Evolutionary conservation across 2,329 filamentous ascomycete species (phyloP).

Genomic region (Colletotrichum neosansevieriae): DNA sequence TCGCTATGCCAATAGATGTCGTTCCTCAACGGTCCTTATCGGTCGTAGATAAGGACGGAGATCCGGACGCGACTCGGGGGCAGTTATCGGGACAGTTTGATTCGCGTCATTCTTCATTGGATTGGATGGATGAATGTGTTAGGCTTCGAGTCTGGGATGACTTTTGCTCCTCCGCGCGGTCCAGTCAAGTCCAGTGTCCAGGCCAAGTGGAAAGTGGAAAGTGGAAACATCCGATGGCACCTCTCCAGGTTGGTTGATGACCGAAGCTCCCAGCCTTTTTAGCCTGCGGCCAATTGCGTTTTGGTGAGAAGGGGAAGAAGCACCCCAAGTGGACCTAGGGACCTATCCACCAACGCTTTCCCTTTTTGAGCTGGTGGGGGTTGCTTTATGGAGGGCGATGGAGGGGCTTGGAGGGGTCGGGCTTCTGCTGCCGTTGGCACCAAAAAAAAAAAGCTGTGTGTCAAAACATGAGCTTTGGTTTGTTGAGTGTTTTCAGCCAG

Average conservation of each 20-base stretch:
- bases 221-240: conserved; percentile 2
- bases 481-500: conserved; percentile 37
- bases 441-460: conserved; percentile 11
- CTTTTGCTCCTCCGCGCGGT: conserved; percentile 33
- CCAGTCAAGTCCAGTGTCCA: neutral
- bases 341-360: conserved; percentile 25
- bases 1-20: neutral
- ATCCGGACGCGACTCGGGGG: conserved; percentile 11
- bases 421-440: neutral
- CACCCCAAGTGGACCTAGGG: conserved; percentile 25
- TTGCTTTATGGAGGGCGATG: neutral
- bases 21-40: neutral
- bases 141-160: neutral
- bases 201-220: conserved; percentile 1
- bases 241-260: no score
- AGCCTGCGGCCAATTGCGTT: conserved; percentile 6
- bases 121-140: conserved; percentile 21
- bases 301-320: conserved; percentile 13
- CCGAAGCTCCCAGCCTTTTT: no score
- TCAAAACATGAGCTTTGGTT: conserved; percentile 31
- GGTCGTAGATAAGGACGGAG: conserved; percentile 5
- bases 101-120: conserved; percentile 25
- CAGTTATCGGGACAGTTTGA: conserved; percentile 28
- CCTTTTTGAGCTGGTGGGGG: conserved; percentile 11
- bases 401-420: conserved; percentile 22